These are phyloP conservation scores for Cenchrus purpureus DNA, from an alignment of 176 grass and related monocot species.

Conservation along the genomic window DNA sequence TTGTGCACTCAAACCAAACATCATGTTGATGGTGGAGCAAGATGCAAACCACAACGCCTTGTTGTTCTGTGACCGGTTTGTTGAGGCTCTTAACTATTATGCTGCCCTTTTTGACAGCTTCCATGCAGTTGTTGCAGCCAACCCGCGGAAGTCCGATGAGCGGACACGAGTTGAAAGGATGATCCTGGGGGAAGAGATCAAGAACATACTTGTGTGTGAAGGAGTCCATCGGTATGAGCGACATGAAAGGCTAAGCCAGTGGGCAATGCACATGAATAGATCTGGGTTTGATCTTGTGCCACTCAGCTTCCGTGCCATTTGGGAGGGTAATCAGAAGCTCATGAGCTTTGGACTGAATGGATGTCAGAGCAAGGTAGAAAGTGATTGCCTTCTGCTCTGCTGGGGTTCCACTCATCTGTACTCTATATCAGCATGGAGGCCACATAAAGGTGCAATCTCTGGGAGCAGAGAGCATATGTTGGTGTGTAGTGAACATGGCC, in stretches of 20 bases:
- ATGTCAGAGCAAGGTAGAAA: slow-evolving; percentile 37
- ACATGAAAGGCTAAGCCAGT: slow-evolving; percentile 53
- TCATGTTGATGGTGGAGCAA: slow-evolving; percentile 55
- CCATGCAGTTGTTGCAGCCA: background rate
- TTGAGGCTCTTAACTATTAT: slow-evolving; percentile 44
- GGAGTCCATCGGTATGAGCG: slow-evolving; percentile 41
- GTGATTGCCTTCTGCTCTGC: slow-evolving; percentile 31
- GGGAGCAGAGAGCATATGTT: background rate
- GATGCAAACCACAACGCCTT: slow-evolving; percentile 54
- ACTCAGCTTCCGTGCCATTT: slow-evolving; percentile 50
- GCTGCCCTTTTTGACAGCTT: slow-evolving; percentile 54
- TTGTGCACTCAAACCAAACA: slow-evolving; percentile 39
- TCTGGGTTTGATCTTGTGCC: slow-evolving; percentile 46
- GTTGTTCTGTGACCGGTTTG: slow-evolving; percentile 43
- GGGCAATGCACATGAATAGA: slow-evolving; percentile 53
- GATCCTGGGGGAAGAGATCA: slow-evolving; percentile 55
- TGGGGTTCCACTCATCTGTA: slow-evolving; percentile 49
- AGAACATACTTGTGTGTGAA: slow-evolving; percentile 54
- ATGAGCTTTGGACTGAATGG: slow-evolving; percentile 17
- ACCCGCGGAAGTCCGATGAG: background rate
- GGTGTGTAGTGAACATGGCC: too few species aligned
- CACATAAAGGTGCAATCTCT: slow-evolving; percentile 13
- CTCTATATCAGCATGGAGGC: slow-evolving; percentile 53
- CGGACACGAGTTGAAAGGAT: slow-evolving; percentile 45
- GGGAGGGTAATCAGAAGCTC: slow-evolving; percentile 39